A percentile compares a stretch with the other conserved stretches of the same genome.
These are phyloP conservation scores for Cubamyces lactineus DNA, from an alignment of 768 basidiomycete species.

Conservation along the genomic window DNA sequence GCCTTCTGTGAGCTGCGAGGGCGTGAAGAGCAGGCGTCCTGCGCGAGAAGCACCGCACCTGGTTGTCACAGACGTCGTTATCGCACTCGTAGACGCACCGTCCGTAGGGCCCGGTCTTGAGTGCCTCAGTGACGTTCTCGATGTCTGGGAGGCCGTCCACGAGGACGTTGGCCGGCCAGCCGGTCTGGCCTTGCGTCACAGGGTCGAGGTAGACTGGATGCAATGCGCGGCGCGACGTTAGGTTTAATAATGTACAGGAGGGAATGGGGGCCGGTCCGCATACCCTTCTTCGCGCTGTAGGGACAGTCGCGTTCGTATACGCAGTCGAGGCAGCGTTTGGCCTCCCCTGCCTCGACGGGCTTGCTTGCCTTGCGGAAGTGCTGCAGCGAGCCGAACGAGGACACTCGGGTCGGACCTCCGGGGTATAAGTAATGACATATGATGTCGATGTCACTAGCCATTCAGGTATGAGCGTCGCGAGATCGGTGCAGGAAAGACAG, in stretches of 20 bases:
- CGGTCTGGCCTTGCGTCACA: slow-evolving; percentile 53
- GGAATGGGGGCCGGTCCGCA: not conserved
- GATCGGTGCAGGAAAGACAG: not conserved
- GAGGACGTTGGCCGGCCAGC: slow-evolving; percentile 70
- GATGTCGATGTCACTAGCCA: slow-evolving; percentile 78
- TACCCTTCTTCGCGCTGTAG: slow-evolving; percentile 88
- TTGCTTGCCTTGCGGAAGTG: slow-evolving; percentile 80
- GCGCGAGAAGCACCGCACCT: not conserved
- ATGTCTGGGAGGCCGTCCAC: slow-evolving; percentile 87
- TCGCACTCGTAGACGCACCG: slow-evolving; percentile 81
- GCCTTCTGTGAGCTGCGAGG: not conserved
- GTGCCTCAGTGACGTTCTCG: slow-evolving; percentile 77
- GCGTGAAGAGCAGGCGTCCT: slow-evolving; percentile 27
- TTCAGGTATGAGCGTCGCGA: not conserved
- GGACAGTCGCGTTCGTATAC: slow-evolving; percentile 71
- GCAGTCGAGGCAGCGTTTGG: slow-evolving; percentile 79
- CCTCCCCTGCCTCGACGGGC: slow-evolving; percentile 66
- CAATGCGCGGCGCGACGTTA: slow-evolving; percentile 14
- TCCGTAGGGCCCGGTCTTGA: slow-evolving; percentile 74
- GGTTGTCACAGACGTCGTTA: slow-evolving; percentile 43
- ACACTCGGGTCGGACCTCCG: slow-evolving; percentile 64
- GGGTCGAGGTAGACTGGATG: slow-evolving; percentile 77
- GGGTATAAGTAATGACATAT: slow-evolving; percentile 78
- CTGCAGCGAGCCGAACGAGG: slow-evolving; percentile 84
- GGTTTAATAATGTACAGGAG: not conserved